Conservation (phyloP, 2,329 filamentous ascomycete species). For the Sodiomyces alkalinus region DNA sequence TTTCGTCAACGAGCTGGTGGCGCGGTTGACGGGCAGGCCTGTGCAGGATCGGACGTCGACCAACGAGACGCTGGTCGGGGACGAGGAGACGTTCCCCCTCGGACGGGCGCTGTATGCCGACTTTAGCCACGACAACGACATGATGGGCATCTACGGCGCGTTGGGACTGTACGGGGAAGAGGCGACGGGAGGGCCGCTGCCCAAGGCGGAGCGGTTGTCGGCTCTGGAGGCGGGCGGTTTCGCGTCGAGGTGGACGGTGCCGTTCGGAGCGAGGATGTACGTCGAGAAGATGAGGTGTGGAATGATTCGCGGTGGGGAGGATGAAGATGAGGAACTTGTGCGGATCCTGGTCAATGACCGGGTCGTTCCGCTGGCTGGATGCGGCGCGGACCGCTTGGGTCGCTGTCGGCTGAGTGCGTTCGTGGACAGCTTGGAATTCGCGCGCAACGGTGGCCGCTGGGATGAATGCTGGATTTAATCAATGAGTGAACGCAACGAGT, state of each 20-base stretch:
- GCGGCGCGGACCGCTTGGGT: conserved; percentile 53
- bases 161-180: conserved; percentile 58
- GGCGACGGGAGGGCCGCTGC: conserved; percentile 38
- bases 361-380: conserved; percentile 57
- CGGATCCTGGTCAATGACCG: conserved; percentile 73
- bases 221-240: conserved; percentile 47
- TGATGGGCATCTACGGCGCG: conserved; percentile 61
- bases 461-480: conserved; percentile 38
- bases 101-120: conserved; percentile 61
- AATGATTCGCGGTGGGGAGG: no score
- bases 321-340: conserved; percentile 51
- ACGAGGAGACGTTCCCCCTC: conserved; percentile 58
- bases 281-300: conserved; percentile 73
- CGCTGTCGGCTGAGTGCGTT: conserved; percentile 57
- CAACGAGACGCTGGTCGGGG: conserved; percentile 60
- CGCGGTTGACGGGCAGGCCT: conserved; percentile 53
- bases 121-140: conserved; percentile 84
- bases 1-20: conserved; percentile 75
- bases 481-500: no score
- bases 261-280: conserved; percentile 69
- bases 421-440: conserved; percentile 62
- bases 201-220: conserved; percentile 32
- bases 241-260: conserved; percentile 63
- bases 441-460: conserved; percentile 59
- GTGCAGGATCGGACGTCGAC: conserved; percentile 62